Percentiles rank a stretch among this genome's conserved stretches.
Conservation (phyloP, 768 basidiomycete species). For the Hygrocybe coccinea region DNA sequence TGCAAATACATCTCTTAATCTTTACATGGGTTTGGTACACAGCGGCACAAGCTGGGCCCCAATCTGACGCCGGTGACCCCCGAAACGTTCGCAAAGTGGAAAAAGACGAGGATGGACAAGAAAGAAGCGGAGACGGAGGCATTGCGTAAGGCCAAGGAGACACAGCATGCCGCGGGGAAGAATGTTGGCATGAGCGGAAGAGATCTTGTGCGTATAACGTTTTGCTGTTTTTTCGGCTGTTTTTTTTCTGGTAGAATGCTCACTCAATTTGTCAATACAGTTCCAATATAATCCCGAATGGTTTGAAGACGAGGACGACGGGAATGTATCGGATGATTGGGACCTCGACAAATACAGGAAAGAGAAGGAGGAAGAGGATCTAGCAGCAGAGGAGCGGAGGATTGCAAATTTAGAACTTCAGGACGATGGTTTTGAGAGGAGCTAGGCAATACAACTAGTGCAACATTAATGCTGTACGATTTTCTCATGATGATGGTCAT, state of each 20-base stretch:
- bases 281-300: conserved; percentile 96
- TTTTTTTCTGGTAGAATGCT: neutral
- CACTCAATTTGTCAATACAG: conserved; percentile 32
- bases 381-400: conserved; percentile 34
- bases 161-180: conserved; percentile 83
- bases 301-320: conserved; percentile 76
- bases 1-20: conserved; percentile 1
- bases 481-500: too few relatives aligned
- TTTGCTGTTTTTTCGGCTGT: neutral
- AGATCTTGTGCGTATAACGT: conserved; percentile 64
- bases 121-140: conserved; percentile 87
- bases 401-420: neutral
- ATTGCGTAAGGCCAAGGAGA: conserved; percentile 72
- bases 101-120: conserved; percentile 92
- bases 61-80: conserved; percentile 91
- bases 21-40: conserved; percentile 1
- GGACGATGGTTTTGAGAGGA: neutral
- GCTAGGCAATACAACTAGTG: too few relatives aligned
- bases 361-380: conserved; percentile 8
- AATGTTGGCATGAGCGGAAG: conserved; percentile 89
- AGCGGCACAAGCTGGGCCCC: conserved; percentile 91
- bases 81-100: conserved; percentile 92
- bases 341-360: conserved; percentile 46
- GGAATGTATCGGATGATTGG: conserved; percentile 48
- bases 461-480: too few relatives aligned